phyloP scores from a whole-genome alignment of 306 rosid genomes.

The Lupinus albus region DNA sequence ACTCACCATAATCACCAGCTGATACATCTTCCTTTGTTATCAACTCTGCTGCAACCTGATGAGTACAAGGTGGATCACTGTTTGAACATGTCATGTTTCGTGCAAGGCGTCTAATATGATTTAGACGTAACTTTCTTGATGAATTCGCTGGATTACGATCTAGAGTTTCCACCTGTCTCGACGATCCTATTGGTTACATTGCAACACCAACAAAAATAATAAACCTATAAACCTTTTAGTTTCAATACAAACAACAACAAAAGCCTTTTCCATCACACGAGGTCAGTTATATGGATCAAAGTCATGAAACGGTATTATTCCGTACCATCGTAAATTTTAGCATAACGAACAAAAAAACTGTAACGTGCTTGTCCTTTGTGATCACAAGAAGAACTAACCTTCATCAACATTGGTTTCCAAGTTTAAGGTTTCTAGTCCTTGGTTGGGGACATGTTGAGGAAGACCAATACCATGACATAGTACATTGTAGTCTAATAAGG shows the following conservation, averaged over 20 bases:
- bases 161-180: conserved; percentile 50
- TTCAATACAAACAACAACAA: neutral
- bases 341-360: too few species aligned
- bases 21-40: conserved; percentile 35
- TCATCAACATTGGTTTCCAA: conserved; percentile 25
- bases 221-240: neutral
- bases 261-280: too few species aligned
- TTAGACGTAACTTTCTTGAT: conserved; percentile 50
- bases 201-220: neutral
- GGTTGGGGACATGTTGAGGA: conserved; percentile 36
- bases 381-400: conserved; percentile 45
- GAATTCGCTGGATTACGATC: conserved; percentile 37
- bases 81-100: conserved; percentile 41
- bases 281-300: too few species aligned
- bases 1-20: conserved; percentile 48
- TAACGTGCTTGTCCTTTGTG: neutral
- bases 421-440: conserved; percentile 41
- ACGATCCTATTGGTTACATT: conserved; percentile 40
- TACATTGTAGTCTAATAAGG: conserved; percentile 31
- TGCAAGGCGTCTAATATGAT: conserved; percentile 60
- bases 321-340: neutral
- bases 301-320: too few species aligned
- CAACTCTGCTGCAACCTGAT: conserved; percentile 41
- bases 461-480: conserved; percentile 12
- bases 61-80: conserved; percentile 34